A percentile compares a stretch with the other conserved stretches of the same genome.
phyloP scores from a whole-genome alignment of 2,329 filamentous ascomycete species.

The Geosmithia morbida region DNA sequence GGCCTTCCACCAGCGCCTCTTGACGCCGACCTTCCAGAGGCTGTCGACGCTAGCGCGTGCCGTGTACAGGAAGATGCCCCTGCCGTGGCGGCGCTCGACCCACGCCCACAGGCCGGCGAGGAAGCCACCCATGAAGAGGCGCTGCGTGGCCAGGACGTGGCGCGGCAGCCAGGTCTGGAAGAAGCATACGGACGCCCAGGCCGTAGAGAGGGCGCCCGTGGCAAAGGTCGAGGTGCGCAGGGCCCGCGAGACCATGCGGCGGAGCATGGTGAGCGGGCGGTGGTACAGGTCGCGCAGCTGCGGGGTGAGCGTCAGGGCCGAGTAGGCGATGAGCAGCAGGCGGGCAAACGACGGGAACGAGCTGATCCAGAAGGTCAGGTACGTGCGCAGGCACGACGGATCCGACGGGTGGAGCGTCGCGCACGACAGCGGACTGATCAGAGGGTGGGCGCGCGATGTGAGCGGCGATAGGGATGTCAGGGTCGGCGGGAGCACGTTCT shows the following conservation, averaged over 20 bases:
- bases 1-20: constrained; percentile 76
- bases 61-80: constrained; percentile 64
- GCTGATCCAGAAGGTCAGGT: constrained; percentile 73
- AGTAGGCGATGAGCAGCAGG: constrained; percentile 63
- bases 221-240: constrained; percentile 60
- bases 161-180: constrained; percentile 70
- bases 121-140: constrained; percentile 83
- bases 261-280: constrained; percentile 52
- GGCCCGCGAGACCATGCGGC: constrained; percentile 50
- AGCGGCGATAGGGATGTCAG: constrained; percentile 62
- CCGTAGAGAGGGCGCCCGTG: constrained; percentile 70
- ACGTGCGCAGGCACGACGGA: constrained; percentile 77
- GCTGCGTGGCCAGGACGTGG: constrained; percentile 60
- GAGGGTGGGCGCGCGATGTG: constrained; percentile 72
- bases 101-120: constrained; percentile 76
- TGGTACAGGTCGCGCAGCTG: constrained; percentile 54
- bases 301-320: constrained; percentile 51
- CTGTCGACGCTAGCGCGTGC: constrained; percentile 68
- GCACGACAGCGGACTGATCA: constrained; percentile 75
- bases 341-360: constrained; percentile 69
- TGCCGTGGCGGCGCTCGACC: constrained; percentile 49
- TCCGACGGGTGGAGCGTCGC: constrained; percentile 78
- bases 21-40: constrained; percentile 86
- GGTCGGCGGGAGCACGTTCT: constrained; percentile 46
- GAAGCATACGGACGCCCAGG: constrained; percentile 82